Conservation (phyloP, 1,284 basidiomycete genomes). For the Ustilago nuda region DNA sequence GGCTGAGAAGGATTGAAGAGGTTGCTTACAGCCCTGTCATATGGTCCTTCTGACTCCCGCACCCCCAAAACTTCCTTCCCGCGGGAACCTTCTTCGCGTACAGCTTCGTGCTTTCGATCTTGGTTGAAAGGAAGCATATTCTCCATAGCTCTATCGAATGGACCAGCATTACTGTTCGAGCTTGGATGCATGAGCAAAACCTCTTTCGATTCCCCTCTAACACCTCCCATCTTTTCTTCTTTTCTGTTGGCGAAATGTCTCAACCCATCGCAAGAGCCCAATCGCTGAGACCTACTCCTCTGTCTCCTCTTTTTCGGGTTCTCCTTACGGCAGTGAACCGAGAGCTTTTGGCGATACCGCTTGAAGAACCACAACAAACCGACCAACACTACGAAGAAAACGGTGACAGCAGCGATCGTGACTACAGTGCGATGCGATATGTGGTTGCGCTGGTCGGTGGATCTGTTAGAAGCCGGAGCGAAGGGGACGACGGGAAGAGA, state of each 20-base stretch:
- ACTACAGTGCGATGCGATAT: not conserved
- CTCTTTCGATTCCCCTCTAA: conserved; percentile 8
- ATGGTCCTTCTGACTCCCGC: not conserved
- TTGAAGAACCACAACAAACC: conserved; percentile 10
- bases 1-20: not conserved
- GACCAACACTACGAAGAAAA: conserved; percentile 1
- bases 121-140: conserved; percentile 11
- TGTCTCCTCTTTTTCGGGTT: not conserved
- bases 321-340: not conserved
- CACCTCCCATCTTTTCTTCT: not conserved
- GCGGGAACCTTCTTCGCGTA: not conserved
- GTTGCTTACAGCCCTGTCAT: not conserved
- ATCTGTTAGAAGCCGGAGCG: not conserved
- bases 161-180: not conserved
- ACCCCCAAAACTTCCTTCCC: not conserved
- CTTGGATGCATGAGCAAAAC: conserved; percentile 7
- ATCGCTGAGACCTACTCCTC: conserved; percentile 6
- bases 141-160: conserved; percentile 24
- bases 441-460: not conserved
- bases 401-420: not conserved
- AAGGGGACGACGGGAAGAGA: not conserved
- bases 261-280: conserved; percentile 20
- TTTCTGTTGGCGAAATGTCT: not conserved
- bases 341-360: conserved; percentile 9
- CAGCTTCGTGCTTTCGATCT: not conserved